Evolutionary conservation across 1,284 basidiomycete genomes (phyloP), one percentile per base, ranked within the genome.

Genomic region (Pholiota adiposa): DNA sequence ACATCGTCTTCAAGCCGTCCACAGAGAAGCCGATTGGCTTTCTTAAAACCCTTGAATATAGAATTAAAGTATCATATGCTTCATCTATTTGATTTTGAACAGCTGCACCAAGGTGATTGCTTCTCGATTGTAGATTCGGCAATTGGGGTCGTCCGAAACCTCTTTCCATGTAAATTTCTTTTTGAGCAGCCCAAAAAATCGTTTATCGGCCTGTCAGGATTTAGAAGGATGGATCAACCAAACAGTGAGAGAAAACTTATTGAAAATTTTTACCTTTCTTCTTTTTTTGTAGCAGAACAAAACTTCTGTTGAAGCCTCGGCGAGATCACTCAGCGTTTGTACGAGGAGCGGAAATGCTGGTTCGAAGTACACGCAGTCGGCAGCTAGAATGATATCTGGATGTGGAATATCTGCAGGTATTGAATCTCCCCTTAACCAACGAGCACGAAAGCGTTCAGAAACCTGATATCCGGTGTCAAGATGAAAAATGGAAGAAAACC

Each of bases 341-440:
- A 96, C 90, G 1, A 98, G 84, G 14, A 96, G 83, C 2, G 94
- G 90, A 69, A 97, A 98, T 0, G 94, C 90, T n/a, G 93, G 92
- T 75, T 97, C 96, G 66, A 94, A 94, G 76, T 98, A 98, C 4
- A 98, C 94, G 69, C 96, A 98, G 71, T 98, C 96, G 1, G 94
- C 94, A 0, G 92, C 92, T 5, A 96, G 80, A 58, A 96, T 81
- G 25, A 97, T 63, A 66, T 93, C 86, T 6, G 88, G 83, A 16
- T 63, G 72, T 4, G 77, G 81, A 21, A 87, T 75, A 19, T 74
- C 69, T 36, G 65, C 49, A 25, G 85, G 81, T 51, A 83, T 67
- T 6, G 80, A 73, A 29, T 77, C 73, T 29, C 87, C 89, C 89
- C 89, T 89, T 64, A 52, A 62, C 48, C 51, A 61, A 58, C 31